Evolutionary conservation across 768 basidiomycete genomes (phyloP), one percentile per base, ranked within the genome.

Genomic region (Podaxis pistillaris): DNA sequence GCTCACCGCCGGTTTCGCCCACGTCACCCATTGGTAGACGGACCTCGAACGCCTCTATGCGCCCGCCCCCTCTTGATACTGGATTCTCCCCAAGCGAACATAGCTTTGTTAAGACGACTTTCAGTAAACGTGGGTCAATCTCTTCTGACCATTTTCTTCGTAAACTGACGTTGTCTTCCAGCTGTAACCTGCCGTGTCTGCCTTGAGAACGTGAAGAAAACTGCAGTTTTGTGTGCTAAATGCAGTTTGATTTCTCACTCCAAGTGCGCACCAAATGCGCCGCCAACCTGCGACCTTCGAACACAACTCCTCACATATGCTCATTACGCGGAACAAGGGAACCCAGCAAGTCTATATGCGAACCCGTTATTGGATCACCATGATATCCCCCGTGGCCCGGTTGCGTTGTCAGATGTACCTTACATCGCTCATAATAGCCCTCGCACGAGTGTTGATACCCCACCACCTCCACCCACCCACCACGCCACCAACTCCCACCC

Each of bases 171-270:
- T 62, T 56, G 56, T 53, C 37, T 61, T 57, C 4, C 68, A 98
- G 96, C 93, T 28, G 89, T 97, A 80, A 76, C 83, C 2, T 98
- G 96, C 75, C 84, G 93, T 41, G 89, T 97, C 15, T 97, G 96
- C 73, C 81, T 86, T 62, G 76, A 80, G 44, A 83, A 81, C 64
- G 89, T 93, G 68, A 95, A 93, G 81, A 94, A 90, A 75, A 88
- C 82, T 60, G 94, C 91, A 1, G 89, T 95, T 8, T 79, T 98
- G 6, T 98, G 96, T 70, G 87, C 90, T 44, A 87, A 88, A 65
- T 98, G 96, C 77, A 94, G 89, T 67, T 83, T 98, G 63, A 91
- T 98, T 64, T 86, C 89, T 26, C 96, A 98, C 72, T 77, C 86
- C 24, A 89, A 88, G 70, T 94, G 93, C 67, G 84, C 86, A 0